Evolutionary conservation across 2,329 filamentous ascomycete genomes (phyloP), one percentile per base, ranked within the genome.

Genomic region (Rosellinia necatrix): DNA sequence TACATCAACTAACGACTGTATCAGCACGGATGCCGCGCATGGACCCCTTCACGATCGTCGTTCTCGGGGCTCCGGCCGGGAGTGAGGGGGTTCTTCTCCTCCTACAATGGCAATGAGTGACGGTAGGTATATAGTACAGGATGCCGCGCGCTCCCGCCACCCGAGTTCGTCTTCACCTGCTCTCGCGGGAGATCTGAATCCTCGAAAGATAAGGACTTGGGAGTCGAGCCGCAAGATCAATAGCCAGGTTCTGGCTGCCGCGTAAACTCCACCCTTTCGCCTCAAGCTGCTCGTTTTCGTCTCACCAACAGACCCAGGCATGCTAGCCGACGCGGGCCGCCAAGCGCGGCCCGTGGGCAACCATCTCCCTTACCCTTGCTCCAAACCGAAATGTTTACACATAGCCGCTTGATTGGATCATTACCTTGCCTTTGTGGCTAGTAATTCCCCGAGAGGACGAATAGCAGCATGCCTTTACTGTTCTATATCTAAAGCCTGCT

Each of bases 361-460:
- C 21, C 15, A 35, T 27, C 51, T 24, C 22, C 15, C 30, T n/a
- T 54, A 27, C 37, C 51, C 51, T 41, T 34, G 51, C 15, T 48
- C 35, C 27, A 49, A 41, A 22, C 10, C 29, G 12, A 37, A 13
- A 29, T 42, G 34, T 8, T 12, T 38, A 12, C 6, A 15, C 22
- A 19, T 15, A 35, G 21, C n/a, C n/a, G n/a, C n/a, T 13, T 49
- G 48, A 52, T 56, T 52, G 53, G 53, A 13, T 4, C 13, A 48
- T 25, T 21, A 10, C 27, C 13, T 34, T 17, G 27, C 6, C 21
- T 37, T 4, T 48, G 27, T 42, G 30, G 25, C 29, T 27, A 15
- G 17, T n/a, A n/a, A n/a, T n/a, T n/a, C n/a, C n/a, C n/a, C n/a
- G n/a, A n/a, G n/a, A n/a, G n/a, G n/a, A n/a, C n/a, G n/a, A n/a